These are phyloP conservation scores for Raphidocelis subcapitata DNA, from an alignment of 139 green algal species.

Conservation along the genomic window DNA sequence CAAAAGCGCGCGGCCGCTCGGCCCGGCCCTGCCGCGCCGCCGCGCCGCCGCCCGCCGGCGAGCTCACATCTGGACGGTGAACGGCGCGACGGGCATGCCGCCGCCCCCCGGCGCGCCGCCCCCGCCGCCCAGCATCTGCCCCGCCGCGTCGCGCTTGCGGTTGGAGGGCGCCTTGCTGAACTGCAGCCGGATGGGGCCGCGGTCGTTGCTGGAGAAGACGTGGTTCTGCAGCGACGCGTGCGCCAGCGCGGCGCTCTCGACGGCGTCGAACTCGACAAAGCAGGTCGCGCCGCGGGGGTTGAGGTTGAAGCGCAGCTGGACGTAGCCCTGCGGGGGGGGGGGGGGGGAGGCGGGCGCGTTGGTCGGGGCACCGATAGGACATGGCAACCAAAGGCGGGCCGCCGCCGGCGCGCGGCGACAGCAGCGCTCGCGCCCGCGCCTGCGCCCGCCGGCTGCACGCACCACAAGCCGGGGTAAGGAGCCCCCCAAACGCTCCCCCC, in stretches of 20 bases:
- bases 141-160: conserved; percentile 21
- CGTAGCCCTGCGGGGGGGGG: conserved; percentile 58
- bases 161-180: conserved; percentile 90
- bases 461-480: no score
- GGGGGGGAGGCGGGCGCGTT: not conserved
- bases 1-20: no score
- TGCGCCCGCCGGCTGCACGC: no score
- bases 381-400: no score
- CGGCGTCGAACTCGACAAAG: conserved; percentile 73
- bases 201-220: conserved; percentile 64
- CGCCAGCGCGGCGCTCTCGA: conserved; percentile 3
- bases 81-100: no score
- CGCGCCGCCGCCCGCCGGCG: no score
- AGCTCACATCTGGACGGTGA: no score
- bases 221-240: conserved; percentile 13
- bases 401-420: no score
- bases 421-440: no score
- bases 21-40: no score
- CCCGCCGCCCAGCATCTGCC: conserved; percentile 9
- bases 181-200: conserved; percentile 85
- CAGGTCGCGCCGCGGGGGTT: conserved; percentile 56
- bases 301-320: conserved; percentile 82
- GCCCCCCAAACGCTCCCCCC: not conserved
- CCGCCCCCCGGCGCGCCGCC: not conserved
- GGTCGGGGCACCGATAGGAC: no score